Conservation (phyloP, 2,329 filamentous ascomycete genomes). For the Colletotrichum spinosum region DNA sequence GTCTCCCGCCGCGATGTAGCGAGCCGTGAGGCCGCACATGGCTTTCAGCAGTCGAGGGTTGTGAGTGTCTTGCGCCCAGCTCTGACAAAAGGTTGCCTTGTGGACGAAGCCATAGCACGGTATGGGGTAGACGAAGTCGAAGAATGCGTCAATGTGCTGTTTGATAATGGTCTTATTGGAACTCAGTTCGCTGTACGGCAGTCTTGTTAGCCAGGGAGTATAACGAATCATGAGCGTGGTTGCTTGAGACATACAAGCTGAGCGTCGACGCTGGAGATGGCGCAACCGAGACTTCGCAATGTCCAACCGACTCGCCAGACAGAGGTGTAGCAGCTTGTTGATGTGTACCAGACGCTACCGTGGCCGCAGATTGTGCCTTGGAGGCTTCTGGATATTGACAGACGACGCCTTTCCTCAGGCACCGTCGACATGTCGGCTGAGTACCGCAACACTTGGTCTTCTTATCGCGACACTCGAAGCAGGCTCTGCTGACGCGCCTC, state of each 20-base stretch:
- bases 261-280: conserved; percentile 14
- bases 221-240: too few species aligned
- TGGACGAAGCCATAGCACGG: conserved; percentile 33
- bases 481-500: conserved; percentile 30
- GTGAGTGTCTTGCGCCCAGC: conserved; percentile 24
- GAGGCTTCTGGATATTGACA: conserved; percentile 27
- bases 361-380: background rate
- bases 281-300: conserved; percentile 3
- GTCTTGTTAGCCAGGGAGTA: too few species aligned
- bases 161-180: conserved; percentile 25
- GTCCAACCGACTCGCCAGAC: background rate
- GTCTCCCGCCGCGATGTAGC: conserved; percentile 20
- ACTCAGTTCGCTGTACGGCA: conserved; percentile 12
- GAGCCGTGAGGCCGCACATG: conserved; percentile 31
- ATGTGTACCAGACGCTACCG: background rate
- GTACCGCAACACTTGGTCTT: conserved; percentile 34
- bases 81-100: conserved; percentile 32
- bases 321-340: background rate
- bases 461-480: conserved; percentile 27
- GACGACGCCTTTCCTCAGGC: conserved; percentile 9
- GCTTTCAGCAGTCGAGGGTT: conserved; percentile 30
- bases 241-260: conserved; percentile 6
- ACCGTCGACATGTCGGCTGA: conserved; percentile 24
- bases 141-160: conserved; percentile 35
- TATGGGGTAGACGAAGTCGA: conserved; percentile 33